Conservation (phyloP, 352 stramenopile genomes). For the Pseudoperonospora humuli region DNA sequence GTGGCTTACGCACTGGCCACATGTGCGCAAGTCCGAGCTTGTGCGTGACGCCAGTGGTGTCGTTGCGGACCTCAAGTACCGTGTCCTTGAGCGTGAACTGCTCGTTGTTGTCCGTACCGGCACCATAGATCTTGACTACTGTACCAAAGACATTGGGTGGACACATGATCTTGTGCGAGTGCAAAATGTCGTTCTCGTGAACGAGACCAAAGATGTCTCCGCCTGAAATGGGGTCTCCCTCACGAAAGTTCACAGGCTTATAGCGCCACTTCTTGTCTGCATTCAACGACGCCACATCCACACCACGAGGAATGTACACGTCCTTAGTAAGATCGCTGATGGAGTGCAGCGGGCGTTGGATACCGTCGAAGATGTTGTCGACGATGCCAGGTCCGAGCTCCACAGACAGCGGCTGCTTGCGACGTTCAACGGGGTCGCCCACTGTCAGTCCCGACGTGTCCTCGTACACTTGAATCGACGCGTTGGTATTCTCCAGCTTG, state of each 20-base stretch:
- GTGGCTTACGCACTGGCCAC: conserved; percentile 95
- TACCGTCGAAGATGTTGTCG: conserved; percentile 99
- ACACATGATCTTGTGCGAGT: conserved; percentile 98
- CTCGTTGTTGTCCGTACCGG: conserved; percentile 94
- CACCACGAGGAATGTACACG: conserved; percentile 96
- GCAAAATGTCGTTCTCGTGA: conserved; percentile 98
- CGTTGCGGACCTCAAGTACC: conserved; percentile 97
- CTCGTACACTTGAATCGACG: conserved; percentile 99
- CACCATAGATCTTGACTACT: conserved; percentile 98
- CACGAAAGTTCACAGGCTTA: conserved; percentile 89
- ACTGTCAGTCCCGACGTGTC: conserved; percentile 97
- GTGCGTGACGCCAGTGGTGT: conserved; percentile 92
- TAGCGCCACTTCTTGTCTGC: conserved; percentile 93
- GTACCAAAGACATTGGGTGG: conserved; percentile 98
- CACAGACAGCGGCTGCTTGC: conserved; percentile 96
- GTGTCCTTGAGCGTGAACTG: conserved; percentile 95
- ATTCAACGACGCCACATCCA: conserved; percentile 94
- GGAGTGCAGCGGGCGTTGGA: conserved; percentile 97
- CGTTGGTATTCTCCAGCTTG: conserved; percentile 98
- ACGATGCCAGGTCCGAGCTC: conserved; percentile 99
- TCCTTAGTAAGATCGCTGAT: conserved; percentile 92
- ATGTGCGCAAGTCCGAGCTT: conserved; percentile 96
- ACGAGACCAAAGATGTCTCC: conserved; percentile 98
- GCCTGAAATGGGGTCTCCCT: conserved; percentile 92
- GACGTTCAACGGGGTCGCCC: conserved; percentile 95